Conservation (phyloP, 441 rosid genomes). For the Cnidoscolus chayamansa region DNA sequence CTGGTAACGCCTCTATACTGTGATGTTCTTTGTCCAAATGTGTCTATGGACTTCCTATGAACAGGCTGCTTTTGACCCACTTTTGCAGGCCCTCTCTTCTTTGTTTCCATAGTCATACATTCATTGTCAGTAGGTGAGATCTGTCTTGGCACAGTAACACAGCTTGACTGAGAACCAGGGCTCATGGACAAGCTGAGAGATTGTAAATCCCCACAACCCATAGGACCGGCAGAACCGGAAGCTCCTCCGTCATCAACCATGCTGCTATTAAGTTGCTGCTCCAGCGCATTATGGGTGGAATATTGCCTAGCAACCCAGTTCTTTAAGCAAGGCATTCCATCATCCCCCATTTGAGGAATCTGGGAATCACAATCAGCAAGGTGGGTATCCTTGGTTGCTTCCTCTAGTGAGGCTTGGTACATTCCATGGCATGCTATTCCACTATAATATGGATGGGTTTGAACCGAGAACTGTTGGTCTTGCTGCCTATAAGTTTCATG, state of each 20-base stretch:
- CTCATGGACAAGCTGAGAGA: slow-evolving; percentile 73
- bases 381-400: slow-evolving; percentile 31
- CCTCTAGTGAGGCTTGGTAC: slow-evolving; percentile 38
- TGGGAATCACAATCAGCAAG: slow-evolving; percentile 33
- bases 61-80: slow-evolving; percentile 65
- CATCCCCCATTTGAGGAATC: slow-evolving; percentile 31
- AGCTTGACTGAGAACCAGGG: slow-evolving; percentile 75
- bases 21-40: slow-evolving; percentile 96
- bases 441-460: slow-evolving; percentile 33
- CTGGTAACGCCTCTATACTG: slow-evolving; percentile 98
- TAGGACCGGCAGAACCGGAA: slow-evolving; percentile 30
- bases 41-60: slow-evolving; percentile 88
- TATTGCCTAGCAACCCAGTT: slow-evolving; percentile 48
- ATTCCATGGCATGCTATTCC: slow-evolving; percentile 32
- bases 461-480: slow-evolving; percentile 33
- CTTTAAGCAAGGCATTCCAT: slow-evolving; percentile 36
- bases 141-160: slow-evolving; percentile 50
- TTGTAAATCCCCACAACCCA: slow-evolving; percentile 56
- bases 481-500: slow-evolving; percentile 39
- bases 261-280: slow-evolving; percentile 33
- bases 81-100: slow-evolving; percentile 55
- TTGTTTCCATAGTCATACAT: slow-evolving; percentile 43
- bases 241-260: slow-evolving; percentile 35
- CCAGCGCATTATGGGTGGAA: slow-evolving; percentile 29
- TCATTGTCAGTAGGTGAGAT: slow-evolving; percentile 47